phyloP scores from a whole-genome alignment of 495 filamentous ascomycete genomes.

The Trichocladium uniseriatum region DNA sequence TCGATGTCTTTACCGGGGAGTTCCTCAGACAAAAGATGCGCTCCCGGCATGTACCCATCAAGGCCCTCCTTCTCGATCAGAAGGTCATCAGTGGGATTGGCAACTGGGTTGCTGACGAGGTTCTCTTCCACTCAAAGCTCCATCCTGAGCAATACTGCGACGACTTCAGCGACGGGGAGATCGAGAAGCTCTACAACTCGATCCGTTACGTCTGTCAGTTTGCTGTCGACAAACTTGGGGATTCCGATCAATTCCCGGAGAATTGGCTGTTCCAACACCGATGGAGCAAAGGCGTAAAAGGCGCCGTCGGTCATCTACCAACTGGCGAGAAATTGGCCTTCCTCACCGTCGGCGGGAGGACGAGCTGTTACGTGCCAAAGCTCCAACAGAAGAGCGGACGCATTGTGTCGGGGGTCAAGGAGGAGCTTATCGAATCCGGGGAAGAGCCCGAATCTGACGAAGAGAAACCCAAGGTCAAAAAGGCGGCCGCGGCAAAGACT shows the following conservation, averaged over 20 bases:
- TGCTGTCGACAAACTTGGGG: conserved; percentile 69
- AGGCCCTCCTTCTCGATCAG: conserved; percentile 81
- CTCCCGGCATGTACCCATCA: conserved; percentile 72
- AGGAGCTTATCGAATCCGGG: conserved; percentile 22
- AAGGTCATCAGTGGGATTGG: conserved; percentile 86
- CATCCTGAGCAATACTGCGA: conserved; percentile 91
- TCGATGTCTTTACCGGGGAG: conserved; percentile 58
- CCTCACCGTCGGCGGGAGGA: conserved; percentile 79
- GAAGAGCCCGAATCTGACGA: conserved; percentile 9
- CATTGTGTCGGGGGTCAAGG: conserved; percentile 26
- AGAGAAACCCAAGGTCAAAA: conserved; percentile 20
- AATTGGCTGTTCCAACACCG: conserved; percentile 89
- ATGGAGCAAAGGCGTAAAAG: conserved; percentile 85
- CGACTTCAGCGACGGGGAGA: conserved; percentile 62
- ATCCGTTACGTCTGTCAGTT: conserved; percentile 70
- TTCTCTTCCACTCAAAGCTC: conserved; percentile 75
- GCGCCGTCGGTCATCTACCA: conserved; percentile 53
- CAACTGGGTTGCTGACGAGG: conserved; percentile 95
- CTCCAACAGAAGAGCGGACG: conserved; percentile 67
- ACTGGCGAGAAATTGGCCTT: conserved; percentile 77
- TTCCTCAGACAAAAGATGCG: conserved; percentile 62
- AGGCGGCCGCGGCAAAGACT: conserved; percentile 18
- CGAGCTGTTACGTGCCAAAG: conserved; percentile 74
- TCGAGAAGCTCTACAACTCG: conserved; percentile 60
- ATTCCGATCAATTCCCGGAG: conserved; percentile 74